Evolutionary conservation across 2,329 filamentous ascomycete species (phyloP).

Genomic region (Helicocarpus griseus): DNA sequence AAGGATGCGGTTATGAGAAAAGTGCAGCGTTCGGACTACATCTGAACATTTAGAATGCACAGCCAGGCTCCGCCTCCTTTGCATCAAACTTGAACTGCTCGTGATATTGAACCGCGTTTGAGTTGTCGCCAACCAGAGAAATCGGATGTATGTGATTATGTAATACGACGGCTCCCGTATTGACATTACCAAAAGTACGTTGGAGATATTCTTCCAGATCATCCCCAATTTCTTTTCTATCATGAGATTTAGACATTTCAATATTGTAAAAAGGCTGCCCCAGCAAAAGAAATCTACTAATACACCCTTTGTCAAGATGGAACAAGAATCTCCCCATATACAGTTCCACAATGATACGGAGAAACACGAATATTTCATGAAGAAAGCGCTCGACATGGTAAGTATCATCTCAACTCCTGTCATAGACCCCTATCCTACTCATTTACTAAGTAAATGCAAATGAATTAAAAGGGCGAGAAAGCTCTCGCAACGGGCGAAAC

Average conservation of each 20-base stretch:
- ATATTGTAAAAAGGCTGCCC: neutral
- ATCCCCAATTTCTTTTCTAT: too few species aligned
- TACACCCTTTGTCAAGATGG: neutral
- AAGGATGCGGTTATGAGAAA: neutral
- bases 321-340: neutral
- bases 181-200: neutral
- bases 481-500: slow-evolving; percentile 84
- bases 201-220: too few species aligned
- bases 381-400: slow-evolving; percentile 80
- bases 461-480: slow-evolving; percentile 58
- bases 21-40: neutral
- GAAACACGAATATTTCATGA: slow-evolving; percentile 61
- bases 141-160: neutral
- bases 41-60: neutral
- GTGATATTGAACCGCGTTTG: neutral
- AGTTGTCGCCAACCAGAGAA: too few species aligned
- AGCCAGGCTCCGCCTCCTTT: neutral
- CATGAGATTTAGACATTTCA: neutral
- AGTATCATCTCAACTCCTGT: slow-evolving; percentile 4
- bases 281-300: neutral
- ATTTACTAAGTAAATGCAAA: neutral
- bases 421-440: neutral
- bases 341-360: slow-evolving; percentile 3
- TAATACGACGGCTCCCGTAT: neutral
- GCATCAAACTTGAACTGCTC: neutral